These are phyloP conservation scores for Phialophora tarda DNA, from an alignment of 2,329 filamentous ascomycete genomes.

Conservation along the genomic window DNA sequence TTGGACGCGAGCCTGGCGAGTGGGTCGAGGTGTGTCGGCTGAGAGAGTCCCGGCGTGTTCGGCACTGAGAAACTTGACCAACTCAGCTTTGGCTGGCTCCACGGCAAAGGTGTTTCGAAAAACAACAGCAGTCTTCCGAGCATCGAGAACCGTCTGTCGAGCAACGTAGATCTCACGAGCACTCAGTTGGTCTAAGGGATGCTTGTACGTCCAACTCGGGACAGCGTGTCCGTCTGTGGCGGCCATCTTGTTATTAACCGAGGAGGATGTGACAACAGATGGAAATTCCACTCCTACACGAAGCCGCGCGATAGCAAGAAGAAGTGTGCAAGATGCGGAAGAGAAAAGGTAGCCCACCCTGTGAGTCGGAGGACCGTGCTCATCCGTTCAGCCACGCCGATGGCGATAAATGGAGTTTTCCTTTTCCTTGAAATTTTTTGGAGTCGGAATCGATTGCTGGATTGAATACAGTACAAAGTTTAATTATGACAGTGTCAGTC, in stretches of 20 bases:
- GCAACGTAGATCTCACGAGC: conserved; percentile 61
- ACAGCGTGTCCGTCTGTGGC: conserved; percentile 22
- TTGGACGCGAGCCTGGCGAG: conserved; percentile 59
- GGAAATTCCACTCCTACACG: no score
- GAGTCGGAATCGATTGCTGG: no score
- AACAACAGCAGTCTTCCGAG: conserved; percentile 45
- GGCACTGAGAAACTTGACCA: conserved; percentile 55
- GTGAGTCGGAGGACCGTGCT: no score
- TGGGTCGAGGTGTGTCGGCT: conserved; percentile 52
- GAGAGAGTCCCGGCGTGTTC: conserved; percentile 54
- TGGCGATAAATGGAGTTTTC: no score
- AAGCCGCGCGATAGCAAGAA: no score
- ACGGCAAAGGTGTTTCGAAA: conserved; percentile 59
- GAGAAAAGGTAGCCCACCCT: no score
- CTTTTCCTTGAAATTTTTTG: no score
- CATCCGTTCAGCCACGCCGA: no score
- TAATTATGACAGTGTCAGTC: no score
- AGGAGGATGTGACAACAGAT: background rate
- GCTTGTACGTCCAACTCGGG: conserved; percentile 40
- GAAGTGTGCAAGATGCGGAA: no score
- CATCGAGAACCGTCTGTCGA: conserved; percentile 55
- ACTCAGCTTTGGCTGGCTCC: conserved; percentile 57
- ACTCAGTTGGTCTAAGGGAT: conserved; percentile 63
- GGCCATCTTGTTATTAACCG: conserved; percentile 9
- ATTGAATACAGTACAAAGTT: no score